Base-by-base conservation (phyloP, 2,329 filamentous ascomycete species). In the Apiospora pterosperma region DNA sequence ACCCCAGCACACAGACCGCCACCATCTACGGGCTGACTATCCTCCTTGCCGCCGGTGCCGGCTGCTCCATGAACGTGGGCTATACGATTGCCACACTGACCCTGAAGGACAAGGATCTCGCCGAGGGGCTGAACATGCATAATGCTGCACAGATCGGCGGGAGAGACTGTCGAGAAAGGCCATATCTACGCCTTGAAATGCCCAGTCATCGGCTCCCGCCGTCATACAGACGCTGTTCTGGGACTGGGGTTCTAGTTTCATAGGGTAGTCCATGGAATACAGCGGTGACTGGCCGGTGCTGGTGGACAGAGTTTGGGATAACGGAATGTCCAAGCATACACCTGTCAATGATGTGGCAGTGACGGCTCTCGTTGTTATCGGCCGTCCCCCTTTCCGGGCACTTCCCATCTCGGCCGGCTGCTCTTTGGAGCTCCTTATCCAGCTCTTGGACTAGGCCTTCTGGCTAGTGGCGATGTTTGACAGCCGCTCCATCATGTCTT, bases 41-140 rank as follows among this genome's bases (percentile, higher is more conserved):
- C 14, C 66, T 84, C 3, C 64, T 82, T 1, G 81, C 77, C 1
- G 67, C 78, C 8, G 81, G 81, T 0, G 71, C 72, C 1, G 81
- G 81, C 14, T 68, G 69, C 4, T 76, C 70, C 48, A 69, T 76
- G 3, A 74, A 77, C 58, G 72, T 75, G 0, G 69, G 71, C 3
- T 80, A 78, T 66, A 68, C 76, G 0, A 72, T 80, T 11, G 74
- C 72, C 0, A 74, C 77, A 44, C 70, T 72, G 0, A 74, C 75
- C 6, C 75, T 79, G 2, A 38, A 66, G 1, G 68, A 73, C 3
- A 41, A 69, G 2, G 69, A 77, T 8, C 69, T 76, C 6, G 66
- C 72, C 2, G 66, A 72, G 11, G 75, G 72, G 3, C 75, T 81
- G 11, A 75, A 77, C 2, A 77, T 76, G 69, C 77, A 78, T 65